Evolutionary conservation across 208 protist genomes (phyloP).

Genomic region (Herpetomonas samuelpessoai): DNA sequence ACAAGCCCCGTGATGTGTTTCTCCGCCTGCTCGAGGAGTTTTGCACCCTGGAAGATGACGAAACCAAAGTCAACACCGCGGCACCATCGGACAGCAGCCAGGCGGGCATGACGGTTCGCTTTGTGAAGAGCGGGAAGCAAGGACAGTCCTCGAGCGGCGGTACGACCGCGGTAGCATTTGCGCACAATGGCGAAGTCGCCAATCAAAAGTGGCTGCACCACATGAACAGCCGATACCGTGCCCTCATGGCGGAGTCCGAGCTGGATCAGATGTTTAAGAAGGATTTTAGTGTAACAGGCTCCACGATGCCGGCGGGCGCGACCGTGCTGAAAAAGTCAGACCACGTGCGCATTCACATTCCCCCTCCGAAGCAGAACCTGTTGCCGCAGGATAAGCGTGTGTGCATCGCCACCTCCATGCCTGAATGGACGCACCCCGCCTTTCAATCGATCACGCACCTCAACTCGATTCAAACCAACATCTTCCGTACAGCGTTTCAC

Average conservation of each 20-base stretch:
- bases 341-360: slow-evolving; percentile 82
- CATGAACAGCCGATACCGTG: slow-evolving; percentile 85
- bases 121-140: slow-evolving; percentile 51
- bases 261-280: slow-evolving; percentile 82
- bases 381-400: slow-evolving; percentile 77
- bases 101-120: slow-evolving; percentile 57
- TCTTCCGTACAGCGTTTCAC: slow-evolving; percentile 97
- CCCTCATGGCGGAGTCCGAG: slow-evolving; percentile 82
- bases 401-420: slow-evolving; percentile 74
- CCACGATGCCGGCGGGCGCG: slow-evolving; percentile 61
- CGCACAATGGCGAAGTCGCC: slow-evolving; percentile 42
- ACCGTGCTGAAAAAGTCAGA: slow-evolving; percentile 59
- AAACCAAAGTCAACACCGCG: slow-evolving; percentile 19
- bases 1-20: slow-evolving; percentile 79
- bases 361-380: slow-evolving; percentile 63
- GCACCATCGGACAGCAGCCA: slow-evolving; percentile 7
- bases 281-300: slow-evolving; percentile 73
- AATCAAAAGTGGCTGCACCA: slow-evolving; percentile 79
- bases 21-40: slow-evolving; percentile 85
- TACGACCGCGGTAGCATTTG: slow-evolving; percentile 26
- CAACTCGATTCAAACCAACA: slow-evolving; percentile 95
- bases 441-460: slow-evolving; percentile 92
- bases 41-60: slow-evolving; percentile 77
- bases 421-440: slow-evolving; percentile 88
- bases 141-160: slow-evolving; percentile 30